Evolutionary conservation across 1,139 yeast genomes (phyloP).

Genomic region (Pichiaceae sp.): DNA sequence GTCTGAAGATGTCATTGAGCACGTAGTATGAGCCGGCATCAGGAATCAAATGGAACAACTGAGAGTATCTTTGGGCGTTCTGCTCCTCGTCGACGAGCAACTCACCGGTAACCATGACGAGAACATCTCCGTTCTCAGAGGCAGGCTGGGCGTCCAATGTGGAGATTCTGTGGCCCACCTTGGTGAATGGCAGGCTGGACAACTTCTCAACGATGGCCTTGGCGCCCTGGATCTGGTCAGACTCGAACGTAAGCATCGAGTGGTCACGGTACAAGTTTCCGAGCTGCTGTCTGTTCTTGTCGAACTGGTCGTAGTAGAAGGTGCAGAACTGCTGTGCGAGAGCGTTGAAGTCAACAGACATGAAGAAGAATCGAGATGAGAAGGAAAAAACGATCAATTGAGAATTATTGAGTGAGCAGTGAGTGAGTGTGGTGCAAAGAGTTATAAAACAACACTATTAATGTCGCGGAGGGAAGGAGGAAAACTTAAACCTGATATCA

Average conservation of each 20-base stretch:
- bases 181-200: slow-evolving; percentile 78
- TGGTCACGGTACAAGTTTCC: slow-evolving; percentile 93
- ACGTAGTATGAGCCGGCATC: slow-evolving; percentile 89
- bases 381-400: background rate
- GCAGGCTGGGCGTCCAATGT: slow-evolving; percentile 98
- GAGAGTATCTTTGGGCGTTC: slow-evolving; percentile 92
- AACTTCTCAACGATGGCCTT: slow-evolving; percentile 87
- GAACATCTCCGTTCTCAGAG: slow-evolving; percentile 84
- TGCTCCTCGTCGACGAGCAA: slow-evolving; percentile 87
- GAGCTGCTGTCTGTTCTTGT: slow-evolving; percentile 83
- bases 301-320: slow-evolving; percentile 94
- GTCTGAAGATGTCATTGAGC: slow-evolving; percentile 93
- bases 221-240: slow-evolving; percentile 91
- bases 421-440: background rate
- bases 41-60: slow-evolving; percentile 93
- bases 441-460: background rate
- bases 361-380: slow-evolving; percentile 4
- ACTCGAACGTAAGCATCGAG: slow-evolving; percentile 96
- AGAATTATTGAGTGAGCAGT: background rate
- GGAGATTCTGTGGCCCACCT: slow-evolving; percentile 86
- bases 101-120: slow-evolving; percentile 98
- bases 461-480: too few relatives aligned
- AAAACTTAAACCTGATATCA: too few relatives aligned
- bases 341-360: slow-evolving; percentile 63
- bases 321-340: slow-evolving; percentile 77